Base-by-base conservation (phyloP, 2,329 filamentous ascomycete species). In the Epichloe uncinata region DNA sequence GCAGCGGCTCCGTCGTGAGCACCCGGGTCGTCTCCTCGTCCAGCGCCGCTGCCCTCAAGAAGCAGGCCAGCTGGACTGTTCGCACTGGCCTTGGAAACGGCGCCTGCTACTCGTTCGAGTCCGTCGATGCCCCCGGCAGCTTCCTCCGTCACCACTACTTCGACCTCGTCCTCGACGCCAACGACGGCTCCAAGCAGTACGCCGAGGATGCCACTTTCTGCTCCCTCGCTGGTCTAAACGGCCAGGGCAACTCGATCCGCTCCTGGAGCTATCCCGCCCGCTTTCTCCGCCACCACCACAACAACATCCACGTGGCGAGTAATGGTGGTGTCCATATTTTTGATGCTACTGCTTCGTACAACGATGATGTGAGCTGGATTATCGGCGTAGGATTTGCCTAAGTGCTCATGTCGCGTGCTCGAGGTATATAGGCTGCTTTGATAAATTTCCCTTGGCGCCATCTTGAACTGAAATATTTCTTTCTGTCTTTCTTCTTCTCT, bases 151-250 rank as follows among this genome's bases (percentile, higher is more conserved):
- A 83, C 64, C 68, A 61, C 53, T 58, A 73, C 61, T 83, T 79
- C 47, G 67, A 22, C 30, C 72, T 83, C 1, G 44, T 61, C 35
- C 55, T 82, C 43, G 61, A 66, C 41, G 68, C 71, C 50, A 72
- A 73, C 54, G 79, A 82, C 53, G 71, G 71, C 49, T 68, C 66
- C 50, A 79, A 81, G 67, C 63, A 66, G 47, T 81, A 82, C 63
- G 37, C 64, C 4, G 78, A 83, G 55, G 79, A 83, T 45, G 77
- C 79, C 7, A 83, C 79, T 0, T 83, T 83, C 63, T 83, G 80
- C 58, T 68, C 77, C 0, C 69, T 74, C 60, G 51, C 69, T 1
- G 73, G 72, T 0, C 63, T 83, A 18, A 75, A 62, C 54, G 74
- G 75, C 4, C 58, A 69, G 42, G 77, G 74, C 6, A 73, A 53